Base-by-base conservation (phyloP, 129 eudicot species). In the Smallanthus sonchifolius region DNA sequence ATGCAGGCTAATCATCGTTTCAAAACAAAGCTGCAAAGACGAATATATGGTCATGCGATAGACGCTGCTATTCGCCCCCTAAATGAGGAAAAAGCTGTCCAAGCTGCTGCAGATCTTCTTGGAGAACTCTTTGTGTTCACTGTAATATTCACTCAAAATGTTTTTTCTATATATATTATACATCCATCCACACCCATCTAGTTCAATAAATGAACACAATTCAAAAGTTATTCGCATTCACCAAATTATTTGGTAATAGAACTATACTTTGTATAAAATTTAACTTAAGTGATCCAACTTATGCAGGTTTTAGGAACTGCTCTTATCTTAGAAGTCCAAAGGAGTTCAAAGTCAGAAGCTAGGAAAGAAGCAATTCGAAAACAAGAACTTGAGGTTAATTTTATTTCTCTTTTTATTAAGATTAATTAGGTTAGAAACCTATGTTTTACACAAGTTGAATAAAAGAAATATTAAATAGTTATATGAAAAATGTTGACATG, bases 31-130 rank as follows among this genome's bases (percentile, higher is more conserved):
- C 14, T 92, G 79, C 93, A 89, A 82, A 87, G 97, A 59, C 84
- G 86, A 10, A 85, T 89, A 28, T 89, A 92, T 75, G 89, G 96
- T 44, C 96, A 70, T 80, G 90, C 92, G 80, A 89, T 86, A 32
- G 80, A 92, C 78, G 96, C 84, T 32, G 93, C 83, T 17, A 92
- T 92, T 77, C 96, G 96, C 8, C 97, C 97, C 39, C 74, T 92
- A 37, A 74, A 92, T 40, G 96, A 92, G 81, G 97, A 87, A 45
- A 87, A 87, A 67, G 97, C 97, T 67, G 93, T 92, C 40, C 97
- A 92, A 81, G 93, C 89, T 78, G 97, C 97, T 75, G 93, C 93
- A 28, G 97, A 92, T 77, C 87, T 92, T 77, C 68, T 92, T 28
- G 97, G 97, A 40, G 97, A 92, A 78, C 86, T 85, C 67, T 92